Conservation (phyloP, 768 basidiomycete genomes). For the Baorangia bicolor region DNA sequence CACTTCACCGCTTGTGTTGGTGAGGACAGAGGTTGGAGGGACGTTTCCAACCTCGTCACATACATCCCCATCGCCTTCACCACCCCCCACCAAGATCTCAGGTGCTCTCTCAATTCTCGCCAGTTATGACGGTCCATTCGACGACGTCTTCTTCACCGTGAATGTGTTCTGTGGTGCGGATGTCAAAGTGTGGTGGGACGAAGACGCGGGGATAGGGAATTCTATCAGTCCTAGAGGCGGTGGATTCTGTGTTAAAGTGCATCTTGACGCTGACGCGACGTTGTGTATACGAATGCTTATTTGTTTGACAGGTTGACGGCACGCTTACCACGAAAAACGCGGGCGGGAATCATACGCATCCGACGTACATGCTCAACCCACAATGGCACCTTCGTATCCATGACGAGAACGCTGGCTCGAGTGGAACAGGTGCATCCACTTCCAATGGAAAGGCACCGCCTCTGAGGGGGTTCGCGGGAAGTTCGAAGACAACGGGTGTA, state of each 20-base stretch:
- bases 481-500: conserved; percentile 7
- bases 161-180: conserved; percentile 45
- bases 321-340: conserved; percentile 66
- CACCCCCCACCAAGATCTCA: conserved; percentile 24
- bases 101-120: conserved; percentile 54
- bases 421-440: not conserved
- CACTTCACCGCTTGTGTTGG: conserved; percentile 46
- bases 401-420: conserved; percentile 25
- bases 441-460: not conserved
- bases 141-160: conserved; percentile 67
- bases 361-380: conserved; percentile 88
- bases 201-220: conserved; percentile 27
- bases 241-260: conserved; percentile 18
- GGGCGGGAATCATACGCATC: conserved; percentile 79
- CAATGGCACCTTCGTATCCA: conserved; percentile 74
- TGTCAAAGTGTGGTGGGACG: conserved; percentile 47
- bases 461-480: not conserved
- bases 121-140: conserved; percentile 66
- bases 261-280: not conserved
- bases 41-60: conserved; percentile 25
- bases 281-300: not conserved
- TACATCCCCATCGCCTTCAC: not conserved
- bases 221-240: not conserved
- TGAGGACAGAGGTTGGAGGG: conserved; percentile 14
- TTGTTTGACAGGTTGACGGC: conserved; percentile 51